These are phyloP conservation scores for Chrysoporthe puriensis DNA, from an alignment of 2,329 filamentous ascomycete species.

Conservation along the genomic window DNA sequence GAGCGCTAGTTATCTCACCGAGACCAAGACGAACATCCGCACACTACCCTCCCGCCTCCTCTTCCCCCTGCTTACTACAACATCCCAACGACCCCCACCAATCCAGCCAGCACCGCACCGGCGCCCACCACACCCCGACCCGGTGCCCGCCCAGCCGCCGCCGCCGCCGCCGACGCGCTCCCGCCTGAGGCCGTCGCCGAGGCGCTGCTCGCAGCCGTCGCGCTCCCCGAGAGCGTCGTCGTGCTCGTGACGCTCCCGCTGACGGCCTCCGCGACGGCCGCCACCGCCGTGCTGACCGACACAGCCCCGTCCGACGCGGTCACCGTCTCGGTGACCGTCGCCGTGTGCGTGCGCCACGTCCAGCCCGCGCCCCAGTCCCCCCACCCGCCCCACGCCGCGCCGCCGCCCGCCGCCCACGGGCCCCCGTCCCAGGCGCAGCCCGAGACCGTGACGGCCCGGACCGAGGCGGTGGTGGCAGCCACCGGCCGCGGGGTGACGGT, in stretches of 20 bases:
- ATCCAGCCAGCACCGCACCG: constrained; percentile 36
- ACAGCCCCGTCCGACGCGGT: constrained; percentile 37
- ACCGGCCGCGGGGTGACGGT: constrained; percentile 43
- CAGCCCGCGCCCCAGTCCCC: constrained; percentile 47
- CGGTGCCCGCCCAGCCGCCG: neutral
- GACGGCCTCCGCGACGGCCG: constrained; percentile 37
- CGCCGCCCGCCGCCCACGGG: constrained; percentile 45
- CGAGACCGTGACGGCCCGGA: constrained; percentile 46
- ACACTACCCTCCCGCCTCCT: neutral
- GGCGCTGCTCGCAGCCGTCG: neutral
- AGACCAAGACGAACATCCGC: neutral
- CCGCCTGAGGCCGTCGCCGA: constrained; percentile 12
- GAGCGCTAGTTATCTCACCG: too few species aligned
- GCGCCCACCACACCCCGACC: constrained; percentile 32
- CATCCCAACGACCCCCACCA: constrained; percentile 36
- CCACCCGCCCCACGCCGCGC: constrained; percentile 44
- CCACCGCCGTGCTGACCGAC: constrained; percentile 35
- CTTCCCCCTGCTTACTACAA: constrained; percentile 30
- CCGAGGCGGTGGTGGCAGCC: constrained; percentile 33
- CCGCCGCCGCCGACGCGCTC: constrained; percentile 8
- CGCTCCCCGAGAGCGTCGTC: constrained; percentile 33
- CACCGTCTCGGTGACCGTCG: constrained; percentile 41
- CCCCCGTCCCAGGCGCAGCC: constrained; percentile 47
- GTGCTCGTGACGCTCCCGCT: constrained; percentile 38
- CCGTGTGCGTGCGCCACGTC: constrained; percentile 40